phyloP scores from a whole-genome alignment of 352 stramenopile genomes.

The Phytophthora sp. region DNA sequence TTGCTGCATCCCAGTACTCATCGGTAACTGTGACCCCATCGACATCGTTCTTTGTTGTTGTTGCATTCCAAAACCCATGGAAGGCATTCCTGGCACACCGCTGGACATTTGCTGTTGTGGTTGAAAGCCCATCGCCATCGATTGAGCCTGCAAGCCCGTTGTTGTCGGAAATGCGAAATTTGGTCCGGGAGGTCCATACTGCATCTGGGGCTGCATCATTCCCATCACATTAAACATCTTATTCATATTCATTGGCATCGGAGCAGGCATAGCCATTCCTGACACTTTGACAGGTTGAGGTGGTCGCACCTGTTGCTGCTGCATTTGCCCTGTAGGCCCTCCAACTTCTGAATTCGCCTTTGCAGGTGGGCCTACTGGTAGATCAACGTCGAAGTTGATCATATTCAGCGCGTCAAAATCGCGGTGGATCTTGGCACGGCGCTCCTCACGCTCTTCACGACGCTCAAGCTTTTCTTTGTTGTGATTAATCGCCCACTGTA shows the following conservation, averaged over 20 bases:
- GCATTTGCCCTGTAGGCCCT: neutral
- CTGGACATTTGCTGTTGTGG: constrained; percentile 2
- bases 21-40: constrained; percentile 12
- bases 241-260: constrained; percentile 15
- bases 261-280: constrained; percentile 11
- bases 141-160: neutral
- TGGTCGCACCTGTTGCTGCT: constrained; percentile 41
- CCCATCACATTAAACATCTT: constrained; percentile 17
- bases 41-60: constrained; percentile 6
- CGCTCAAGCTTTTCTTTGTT: constrained; percentile 51
- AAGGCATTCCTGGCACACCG: constrained; percentile 1
- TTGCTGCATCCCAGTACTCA: constrained; percentile 10
- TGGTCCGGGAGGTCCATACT: neutral
- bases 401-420: constrained; percentile 79
- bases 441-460: constrained; percentile 48
- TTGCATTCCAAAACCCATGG: constrained; percentile 3
- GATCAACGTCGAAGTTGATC: constrained; percentile 75
- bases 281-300: constrained; percentile 38
- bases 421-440: constrained; percentile 51
- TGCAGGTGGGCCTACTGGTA: neutral
- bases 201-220: constrained; percentile 25
- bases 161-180: constrained; percentile 7
- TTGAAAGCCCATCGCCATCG: constrained; percentile 21
- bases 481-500: constrained; percentile 71
- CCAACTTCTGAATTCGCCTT: neutral